Base-by-base conservation (phyloP, 257 asterid species). In the Coffea eugenioides region DNA sequence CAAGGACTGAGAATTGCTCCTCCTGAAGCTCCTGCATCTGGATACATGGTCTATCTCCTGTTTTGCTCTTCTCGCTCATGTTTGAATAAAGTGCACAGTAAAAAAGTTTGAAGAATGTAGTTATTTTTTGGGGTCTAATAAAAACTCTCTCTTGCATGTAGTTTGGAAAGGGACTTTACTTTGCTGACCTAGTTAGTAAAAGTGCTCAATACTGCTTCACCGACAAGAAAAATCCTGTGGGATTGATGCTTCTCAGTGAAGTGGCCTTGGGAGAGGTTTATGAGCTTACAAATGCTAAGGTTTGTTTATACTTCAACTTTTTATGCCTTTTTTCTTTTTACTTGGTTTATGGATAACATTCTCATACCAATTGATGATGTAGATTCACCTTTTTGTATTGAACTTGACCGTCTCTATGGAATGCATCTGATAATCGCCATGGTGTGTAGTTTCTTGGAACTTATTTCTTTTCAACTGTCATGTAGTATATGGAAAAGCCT, bases 1-100 rank as follows among this genome's bases (percentile, higher is more conserved):
- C 97, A 96, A 92, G 99, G 99, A 71, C 86, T 96, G 80, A 86
- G 99, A 86, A 89, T 96, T 83, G 99, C 98, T 84, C 99, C 99
- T 77, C 97, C 98, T 14, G 99, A 96, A 92, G 99, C 99, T 82
- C 99, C 99, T 57, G 88, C 95, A 78, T 92, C 99, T 8, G 99
- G 99, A 77, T 96, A 94, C 87, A 96, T 96, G 99, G 99, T 96
- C 82, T 81, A 69, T 61, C 76, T 76, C 45, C 51, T 13, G 66
- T 76, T 72, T 57, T 69, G 54, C 61, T 39, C 43, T 65, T 41
- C 65, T 71, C 43, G 5, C 59, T 54, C 76, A 54, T 36, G 48
- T 27, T 67, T 65, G 73, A 45, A 15, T 65, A 14, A 62, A 10
- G 6, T 39, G 49, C 18, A 48, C 70, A 73, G 31, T 41, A 9